Evolutionary conservation across 2,329 filamentous ascomycete genomes (phyloP).

Genomic region (Cyanodermella asteris): DNA sequence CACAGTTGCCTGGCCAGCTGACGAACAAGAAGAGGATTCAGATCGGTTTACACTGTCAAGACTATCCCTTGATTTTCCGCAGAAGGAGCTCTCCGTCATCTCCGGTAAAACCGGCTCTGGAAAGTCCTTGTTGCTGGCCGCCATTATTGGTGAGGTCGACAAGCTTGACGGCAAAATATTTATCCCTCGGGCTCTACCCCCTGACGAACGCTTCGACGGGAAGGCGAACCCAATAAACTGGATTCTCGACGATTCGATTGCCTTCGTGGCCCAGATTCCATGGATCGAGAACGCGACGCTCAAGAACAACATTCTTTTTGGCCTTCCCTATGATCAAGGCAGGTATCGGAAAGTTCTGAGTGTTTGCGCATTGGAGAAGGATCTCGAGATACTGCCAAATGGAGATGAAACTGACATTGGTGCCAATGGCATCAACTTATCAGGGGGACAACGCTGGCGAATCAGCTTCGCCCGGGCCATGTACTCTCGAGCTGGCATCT

Average conservation of each 20-base stretch:
- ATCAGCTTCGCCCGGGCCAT: slow-evolving; percentile 59
- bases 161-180: slow-evolving; percentile 40
- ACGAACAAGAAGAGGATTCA: slow-evolving; percentile 31
- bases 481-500: slow-evolving; percentile 55
- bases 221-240: slow-evolving; percentile 41
- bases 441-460: slow-evolving; percentile 66
- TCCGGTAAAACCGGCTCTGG: slow-evolving; percentile 59
- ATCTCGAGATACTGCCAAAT: slow-evolving; percentile 53
- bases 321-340: slow-evolving; percentile 44
- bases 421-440: slow-evolving; percentile 65
- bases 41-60: slow-evolving; percentile 44
- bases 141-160: slow-evolving; percentile 56
- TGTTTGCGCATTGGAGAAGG: slow-evolving; percentile 53
- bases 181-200: slow-evolving; percentile 23
- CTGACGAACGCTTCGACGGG: slow-evolving; percentile 35
- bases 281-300: slow-evolving; percentile 74
- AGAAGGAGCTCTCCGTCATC: slow-evolving; percentile 48
- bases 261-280: slow-evolving; percentile 58
- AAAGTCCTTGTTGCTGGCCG: slow-evolving; percentile 52
- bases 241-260: slow-evolving; percentile 47
- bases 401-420: slow-evolving; percentile 66
- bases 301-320: slow-evolving; percentile 58
- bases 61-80: slow-evolving; percentile 44
- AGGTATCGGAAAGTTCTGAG: slow-evolving; percentile 49
- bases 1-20: slow-evolving; percentile 52